Evolutionary conservation across 768 basidiomycete genomes (phyloP).

Genomic region (Naematelia aurantialba): DNA sequence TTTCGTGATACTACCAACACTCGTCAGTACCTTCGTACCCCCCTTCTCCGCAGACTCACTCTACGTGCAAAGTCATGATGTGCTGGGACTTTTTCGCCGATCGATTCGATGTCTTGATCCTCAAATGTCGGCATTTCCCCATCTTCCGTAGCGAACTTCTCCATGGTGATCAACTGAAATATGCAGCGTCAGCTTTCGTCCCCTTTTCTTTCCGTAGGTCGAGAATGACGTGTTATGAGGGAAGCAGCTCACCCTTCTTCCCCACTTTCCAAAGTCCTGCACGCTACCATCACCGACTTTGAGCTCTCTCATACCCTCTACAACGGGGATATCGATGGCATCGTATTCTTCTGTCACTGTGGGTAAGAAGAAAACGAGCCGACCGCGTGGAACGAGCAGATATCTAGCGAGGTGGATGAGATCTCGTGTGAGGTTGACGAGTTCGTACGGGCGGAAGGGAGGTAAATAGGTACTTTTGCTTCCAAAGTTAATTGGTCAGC

Average conservation of each 20-base stretch:
- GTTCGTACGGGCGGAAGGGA: constrained; percentile 86
- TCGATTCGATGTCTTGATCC: constrained; percentile 23
- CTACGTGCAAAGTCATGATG: constrained; percentile 85
- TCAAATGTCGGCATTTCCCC: constrained; percentile 32
- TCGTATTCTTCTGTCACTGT: constrained; percentile 81
- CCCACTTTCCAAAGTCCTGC: constrained; percentile 95
- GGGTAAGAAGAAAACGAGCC: constrained; percentile 87
- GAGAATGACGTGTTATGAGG: too few species aligned
- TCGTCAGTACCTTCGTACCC: not conserved
- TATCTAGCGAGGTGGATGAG: constrained; percentile 77
- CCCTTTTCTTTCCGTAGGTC: not conserved
- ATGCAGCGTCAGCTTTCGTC: not conserved
- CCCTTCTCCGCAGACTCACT: constrained; percentile 16
- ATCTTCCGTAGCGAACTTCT: constrained; percentile 55
- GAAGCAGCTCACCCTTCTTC: constrained; percentile 65
- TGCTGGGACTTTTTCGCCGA: constrained; percentile 58
- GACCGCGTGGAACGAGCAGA: constrained; percentile 75
- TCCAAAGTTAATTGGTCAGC: not conserved
- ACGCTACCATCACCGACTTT: constrained; percentile 56
- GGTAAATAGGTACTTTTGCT: constrained; percentile 61
- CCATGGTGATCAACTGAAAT: constrained; percentile 82
- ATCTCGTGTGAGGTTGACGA: constrained; percentile 75
- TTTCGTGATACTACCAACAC: constrained; percentile 11
- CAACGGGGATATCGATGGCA: constrained; percentile 72
- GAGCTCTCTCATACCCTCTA: constrained; percentile 76